Base-by-base conservation (phyloP, 805 yeast species). In the Suhomyces sp. region DNA sequence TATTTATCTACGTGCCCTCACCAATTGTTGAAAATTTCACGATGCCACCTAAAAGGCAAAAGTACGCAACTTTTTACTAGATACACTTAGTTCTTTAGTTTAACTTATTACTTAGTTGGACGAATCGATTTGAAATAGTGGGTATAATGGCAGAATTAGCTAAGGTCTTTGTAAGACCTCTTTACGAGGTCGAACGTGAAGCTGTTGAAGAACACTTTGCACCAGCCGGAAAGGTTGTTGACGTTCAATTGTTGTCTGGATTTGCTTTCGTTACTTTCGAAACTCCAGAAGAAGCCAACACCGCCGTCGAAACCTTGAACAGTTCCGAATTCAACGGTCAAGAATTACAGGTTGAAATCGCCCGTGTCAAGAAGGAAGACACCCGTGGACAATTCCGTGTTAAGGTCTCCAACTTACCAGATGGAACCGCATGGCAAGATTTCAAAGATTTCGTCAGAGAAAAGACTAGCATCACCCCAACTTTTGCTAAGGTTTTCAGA, bases 231-330 rank as follows among this genome's bases (percentile, higher is more conserved):
- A 75, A 83, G 31, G 65, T 84, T 50, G 68, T 72, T 43, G 88
- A 81, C 53, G 77, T 82, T 35, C 79, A 79, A 56, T 63, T 83
- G 48, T 72, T 81, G 73, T 81, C 83, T 51, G 96, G 96, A 27
- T 85, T 80, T 54, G 97, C 95, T 17, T 90, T 87, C 58, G 84
- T 91, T 41, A 95, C 90, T 59, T 93, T 79, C 53, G 88, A 79
- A 57, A 76, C 73, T 45, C 71, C 77, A 28, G 81, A 73, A 40
- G 70, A 63, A 43, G 80, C 81, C 29, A 56, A 60, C 38, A 62
- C 57, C 39, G 81, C 82, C 6, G 64, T 68, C 42, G 71, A 68
- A 31, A 65, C 72, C 25, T 67, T 72, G 42, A 47, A 62, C 43
- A 70, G 66, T 40, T 53, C 67, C 44, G 68, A 70, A 13, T 74